Percentiles rank a stretch among this genome's conserved stretches.
Conservation (phyloP, 139 green algal species). For the Ettlia oleoabundans region DNA sequence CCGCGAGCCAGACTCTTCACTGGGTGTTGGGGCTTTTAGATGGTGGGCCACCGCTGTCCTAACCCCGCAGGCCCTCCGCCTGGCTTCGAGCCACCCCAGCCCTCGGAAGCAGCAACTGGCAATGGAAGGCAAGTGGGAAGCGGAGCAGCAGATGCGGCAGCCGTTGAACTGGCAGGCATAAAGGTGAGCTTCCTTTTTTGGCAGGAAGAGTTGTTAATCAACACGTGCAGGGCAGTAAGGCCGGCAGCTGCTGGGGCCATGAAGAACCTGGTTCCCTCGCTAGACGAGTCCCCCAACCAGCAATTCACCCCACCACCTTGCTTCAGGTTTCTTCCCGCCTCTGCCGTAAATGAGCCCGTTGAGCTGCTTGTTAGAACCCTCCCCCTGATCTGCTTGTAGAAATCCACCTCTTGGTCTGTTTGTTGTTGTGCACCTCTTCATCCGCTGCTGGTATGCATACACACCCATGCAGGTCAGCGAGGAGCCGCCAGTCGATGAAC, state of each 20-base stretch:
- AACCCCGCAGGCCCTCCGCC: conserved; percentile 41
- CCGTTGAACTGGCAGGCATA: conserved; percentile 15
- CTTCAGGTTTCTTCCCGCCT: too few relatives aligned
- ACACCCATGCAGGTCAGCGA: background rate
- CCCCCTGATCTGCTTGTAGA: too few relatives aligned
- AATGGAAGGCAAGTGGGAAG: background rate
- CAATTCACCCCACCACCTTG: too few relatives aligned
- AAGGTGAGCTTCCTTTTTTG: conserved; percentile 11
- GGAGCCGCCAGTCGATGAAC: conserved; percentile 53
- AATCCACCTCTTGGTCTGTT: background rate
- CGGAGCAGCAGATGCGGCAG: conserved; percentile 19
- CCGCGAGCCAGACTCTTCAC: too few relatives aligned
- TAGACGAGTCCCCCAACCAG: too few relatives aligned
- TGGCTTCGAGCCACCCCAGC: conserved; percentile 45
- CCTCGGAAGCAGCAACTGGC: conserved; percentile 22
- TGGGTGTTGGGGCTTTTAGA: too few relatives aligned
- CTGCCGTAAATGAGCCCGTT: too few relatives aligned
- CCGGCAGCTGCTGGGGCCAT: background rate
- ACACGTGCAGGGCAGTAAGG: background rate
- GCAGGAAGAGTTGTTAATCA: background rate
- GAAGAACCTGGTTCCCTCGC: background rate
- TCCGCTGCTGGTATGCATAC: background rate
- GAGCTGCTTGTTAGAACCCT: too few relatives aligned
- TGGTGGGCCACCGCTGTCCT: background rate
- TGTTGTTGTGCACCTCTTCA: background rate